phyloP scores from a whole-genome alignment of 805 yeast genomes.

The Candida gorgasii region DNA sequence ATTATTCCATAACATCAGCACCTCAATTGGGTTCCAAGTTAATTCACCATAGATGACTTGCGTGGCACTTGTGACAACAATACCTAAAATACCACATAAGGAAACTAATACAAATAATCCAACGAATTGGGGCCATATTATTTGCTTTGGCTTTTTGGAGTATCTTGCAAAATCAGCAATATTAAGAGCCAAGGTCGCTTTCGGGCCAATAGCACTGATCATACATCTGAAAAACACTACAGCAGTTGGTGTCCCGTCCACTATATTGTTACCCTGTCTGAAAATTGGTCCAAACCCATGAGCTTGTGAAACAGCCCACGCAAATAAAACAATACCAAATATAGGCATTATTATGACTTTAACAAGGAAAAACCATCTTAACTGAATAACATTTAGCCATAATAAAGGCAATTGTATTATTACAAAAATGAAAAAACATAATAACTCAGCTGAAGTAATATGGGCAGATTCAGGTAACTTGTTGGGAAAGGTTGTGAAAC shows the following conservation, averaged over 20 bases:
- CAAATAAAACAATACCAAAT: slow-evolving; percentile 31
- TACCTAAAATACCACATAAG: slow-evolving; percentile 15
- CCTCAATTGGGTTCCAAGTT: slow-evolving; percentile 38
- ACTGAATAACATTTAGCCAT: slow-evolving; percentile 29
- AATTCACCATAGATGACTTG: slow-evolving; percentile 13
- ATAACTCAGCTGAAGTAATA: slow-evolving; percentile 15
- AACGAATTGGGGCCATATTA: slow-evolving; percentile 13
- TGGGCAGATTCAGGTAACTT: slow-evolving; percentile 21
- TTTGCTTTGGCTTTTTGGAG: slow-evolving; percentile 12
- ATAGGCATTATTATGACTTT: slow-evolving; percentile 26
- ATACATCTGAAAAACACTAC: slow-evolving; percentile 16
- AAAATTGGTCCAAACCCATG: slow-evolving; percentile 27
- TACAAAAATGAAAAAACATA: slow-evolving; percentile 12
- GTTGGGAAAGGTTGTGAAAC: slow-evolving; percentile 18
- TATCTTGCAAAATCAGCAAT: slow-evolving; percentile 17
- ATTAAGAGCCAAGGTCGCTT: slow-evolving; percentile 16
- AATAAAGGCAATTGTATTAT: slow-evolving; percentile 21
- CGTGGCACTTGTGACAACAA: slow-evolving; percentile 17
- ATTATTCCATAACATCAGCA: slow-evolving; percentile 48
- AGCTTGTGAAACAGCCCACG: slow-evolving; percentile 27
- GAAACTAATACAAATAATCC: slow-evolving; percentile 14
- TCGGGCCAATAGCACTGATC: slow-evolving; percentile 15
- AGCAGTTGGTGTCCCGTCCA: slow-evolving; percentile 12
- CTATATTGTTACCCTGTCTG: slow-evolving; percentile 7
- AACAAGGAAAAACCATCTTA: slow-evolving; percentile 23